Evolutionary conservation across 2,329 filamentous ascomycete species (phyloP).

Genomic region (Hypoxylon sp.): DNA sequence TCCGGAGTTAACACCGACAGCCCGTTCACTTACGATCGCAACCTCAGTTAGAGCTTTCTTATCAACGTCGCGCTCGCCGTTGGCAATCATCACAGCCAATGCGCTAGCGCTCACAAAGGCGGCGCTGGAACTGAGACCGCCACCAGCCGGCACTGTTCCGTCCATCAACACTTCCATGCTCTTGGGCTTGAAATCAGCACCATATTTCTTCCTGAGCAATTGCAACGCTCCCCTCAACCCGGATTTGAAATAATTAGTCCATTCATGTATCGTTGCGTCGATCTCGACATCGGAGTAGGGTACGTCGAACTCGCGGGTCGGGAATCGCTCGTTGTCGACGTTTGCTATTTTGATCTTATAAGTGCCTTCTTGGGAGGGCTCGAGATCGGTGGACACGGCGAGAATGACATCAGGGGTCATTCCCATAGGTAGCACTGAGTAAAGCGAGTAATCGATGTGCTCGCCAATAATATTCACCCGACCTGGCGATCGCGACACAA

Average conservation of each 20-base stretch:
- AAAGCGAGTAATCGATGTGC: conserved; percentile 98
- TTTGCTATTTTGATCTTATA: conserved; percentile 85
- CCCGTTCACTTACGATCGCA: conserved; percentile 93
- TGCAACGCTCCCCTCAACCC: conserved; percentile 86
- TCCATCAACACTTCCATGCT: conserved; percentile 93
- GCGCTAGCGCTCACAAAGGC: conserved; percentile 94
- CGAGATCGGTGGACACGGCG: conserved; percentile 74
- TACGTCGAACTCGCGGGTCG: conserved; percentile 80
- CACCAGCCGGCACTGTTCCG: conserved; percentile 91
- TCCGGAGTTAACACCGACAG: conserved; percentile 96
- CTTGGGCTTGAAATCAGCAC: conserved; percentile 73
- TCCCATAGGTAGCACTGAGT: conserved; percentile 95
- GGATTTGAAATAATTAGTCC: conserved; percentile 99
- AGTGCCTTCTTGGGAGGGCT: conserved; percentile 64
- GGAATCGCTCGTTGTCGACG: conserved; percentile 81
- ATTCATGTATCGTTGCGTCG: conserved; percentile 88
- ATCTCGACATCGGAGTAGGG: conserved; percentile 79
- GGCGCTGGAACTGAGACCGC: conserved; percentile 92
- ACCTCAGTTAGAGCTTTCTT: conserved; percentile 94
- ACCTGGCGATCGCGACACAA: conserved; percentile 91
- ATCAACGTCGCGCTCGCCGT: conserved; percentile 82
- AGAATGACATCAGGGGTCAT: conserved; percentile 92
- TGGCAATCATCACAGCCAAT: conserved; percentile 88
- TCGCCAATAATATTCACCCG: conserved; percentile 99
- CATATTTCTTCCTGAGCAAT: conserved; percentile 78